Base-by-base conservation (phyloP, 106 monocot genomes). In the Dendrobium catenatum region DNA sequence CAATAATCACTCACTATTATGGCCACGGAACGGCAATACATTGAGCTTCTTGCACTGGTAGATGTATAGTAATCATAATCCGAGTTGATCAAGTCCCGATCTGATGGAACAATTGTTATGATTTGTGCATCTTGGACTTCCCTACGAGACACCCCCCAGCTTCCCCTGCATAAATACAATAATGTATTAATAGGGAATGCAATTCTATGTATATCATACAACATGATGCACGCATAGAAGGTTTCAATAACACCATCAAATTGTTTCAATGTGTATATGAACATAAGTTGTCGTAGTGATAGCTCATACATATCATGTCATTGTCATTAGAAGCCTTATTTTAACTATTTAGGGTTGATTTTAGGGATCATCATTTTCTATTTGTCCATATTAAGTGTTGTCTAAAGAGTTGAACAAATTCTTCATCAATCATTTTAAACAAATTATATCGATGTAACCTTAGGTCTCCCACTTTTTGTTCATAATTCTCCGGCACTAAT, bases 71-170 rank as follows among this genome's bases (percentile, higher is more conserved):
- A 87, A 78, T 93, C 89, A 58, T 85, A 85, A 11, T 83, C 78
- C 9, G 81, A 22, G 9, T 61, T 85, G 16, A 83, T 78, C 59
- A 90, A 70, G 55, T 59, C 85, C 40, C 73, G 88, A 47, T 81
- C 87, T 0, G 88, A 82, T 46, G 86, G 89, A 78, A 87, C 85
- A 83, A 93, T 89, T 61, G 93, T 89, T 88, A 93, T 86, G 46
- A 92, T 64, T 29, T 85, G 86, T 49, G 74, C 15, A 74, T 74
- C 74, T 5, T 20, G 40, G 9, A 74, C 42, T 19, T 74, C 74
- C 74, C 74, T 74, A 24, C 51, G 46, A 51, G 80, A 72, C 3
- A 80, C 73, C 55, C 73, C 81, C 56, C 56, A 81, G 41, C 42
- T 74, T 74, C 74, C 74, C 74, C 74, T 74, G 74, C 42, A 74